Evolutionary conservation across 306 rosid species (phyloP).

Genomic region (Rosa lucieae): DNA sequence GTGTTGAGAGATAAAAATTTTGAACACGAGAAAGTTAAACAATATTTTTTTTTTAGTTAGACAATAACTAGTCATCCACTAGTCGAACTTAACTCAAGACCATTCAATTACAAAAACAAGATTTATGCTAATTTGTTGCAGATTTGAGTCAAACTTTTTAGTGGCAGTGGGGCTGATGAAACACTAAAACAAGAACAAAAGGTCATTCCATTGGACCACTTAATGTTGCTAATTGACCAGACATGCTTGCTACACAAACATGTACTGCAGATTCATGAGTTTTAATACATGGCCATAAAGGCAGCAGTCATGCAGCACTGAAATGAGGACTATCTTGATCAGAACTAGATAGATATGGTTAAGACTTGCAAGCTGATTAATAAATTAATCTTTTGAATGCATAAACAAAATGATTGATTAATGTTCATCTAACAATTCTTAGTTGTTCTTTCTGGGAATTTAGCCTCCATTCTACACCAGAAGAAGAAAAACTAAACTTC

Average conservation of each 20-base stretch:
- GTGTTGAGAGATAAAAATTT: background rate
- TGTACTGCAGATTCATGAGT: background rate
- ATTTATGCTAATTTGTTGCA: background rate
- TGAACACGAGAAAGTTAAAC: background rate
- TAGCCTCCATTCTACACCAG: background rate
- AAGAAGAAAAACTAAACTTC: background rate
- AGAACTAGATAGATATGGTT: background rate
- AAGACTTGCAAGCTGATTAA: background rate
- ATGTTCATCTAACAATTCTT: background rate
- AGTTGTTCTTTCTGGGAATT: background rate
- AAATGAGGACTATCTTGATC: background rate
- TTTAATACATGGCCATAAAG: background rate
- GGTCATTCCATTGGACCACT: background rate
- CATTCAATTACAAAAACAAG: background rate
- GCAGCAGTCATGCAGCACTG: background rate
- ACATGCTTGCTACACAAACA: background rate
- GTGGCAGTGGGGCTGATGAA: background rate
- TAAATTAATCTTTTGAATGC: background rate
- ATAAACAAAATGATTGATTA: background rate
- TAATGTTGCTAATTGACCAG: background rate
- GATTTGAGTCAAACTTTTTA: background rate
- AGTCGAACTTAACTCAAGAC: background rate
- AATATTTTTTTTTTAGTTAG: no score
- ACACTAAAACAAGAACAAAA: background rate
- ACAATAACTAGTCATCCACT: no score